Evolutionary conservation across 75 land plant species (phyloP).

Genomic region (Picea sitchensis): DNA sequence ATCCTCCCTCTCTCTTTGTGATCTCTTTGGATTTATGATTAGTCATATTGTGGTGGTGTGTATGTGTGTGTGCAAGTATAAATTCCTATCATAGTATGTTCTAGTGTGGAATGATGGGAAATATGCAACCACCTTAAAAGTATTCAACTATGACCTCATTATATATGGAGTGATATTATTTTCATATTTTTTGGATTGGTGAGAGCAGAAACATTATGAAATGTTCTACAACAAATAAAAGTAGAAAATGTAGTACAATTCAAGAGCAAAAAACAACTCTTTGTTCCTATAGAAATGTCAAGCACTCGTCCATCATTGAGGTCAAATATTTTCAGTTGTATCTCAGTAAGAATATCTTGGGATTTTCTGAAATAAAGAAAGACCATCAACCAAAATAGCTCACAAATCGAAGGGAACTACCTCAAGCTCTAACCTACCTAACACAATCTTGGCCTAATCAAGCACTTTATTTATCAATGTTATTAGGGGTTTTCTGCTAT

Average conservation of each 20-base stretch:
- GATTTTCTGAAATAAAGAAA: slow-evolving; percentile 87
- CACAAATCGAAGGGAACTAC: slow-evolving; percentile 66
- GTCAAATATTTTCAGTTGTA: slow-evolving; percentile 9
- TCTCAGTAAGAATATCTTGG: slow-evolving; percentile 75
- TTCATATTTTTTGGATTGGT: too few relatives aligned
- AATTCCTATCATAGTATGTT: too few relatives aligned
- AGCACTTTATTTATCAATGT: slow-evolving; percentile 87
- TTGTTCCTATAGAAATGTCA: background rate
- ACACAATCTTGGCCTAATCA: slow-evolving; percentile 79
- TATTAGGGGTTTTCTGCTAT: slow-evolving; percentile 75
- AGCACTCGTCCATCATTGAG: background rate
- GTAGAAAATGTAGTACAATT: background rate
- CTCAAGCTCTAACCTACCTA: slow-evolving; percentile 40
- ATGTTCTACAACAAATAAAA: background rate
- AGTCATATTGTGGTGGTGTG: too few relatives aligned
- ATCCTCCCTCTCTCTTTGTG: too few relatives aligned
- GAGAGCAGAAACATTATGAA: too few relatives aligned
- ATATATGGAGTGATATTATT: too few relatives aligned
- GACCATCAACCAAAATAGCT: slow-evolving; percentile 72
- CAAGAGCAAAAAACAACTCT: background rate
- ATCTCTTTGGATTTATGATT: too few relatives aligned
- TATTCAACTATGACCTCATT: too few relatives aligned
- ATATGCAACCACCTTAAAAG: too few relatives aligned
- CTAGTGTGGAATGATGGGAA: too few relatives aligned
- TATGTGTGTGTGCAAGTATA: too few relatives aligned